Conservation (phyloP, 345 rosid species). For the Orychophragmus violaceus region DNA sequence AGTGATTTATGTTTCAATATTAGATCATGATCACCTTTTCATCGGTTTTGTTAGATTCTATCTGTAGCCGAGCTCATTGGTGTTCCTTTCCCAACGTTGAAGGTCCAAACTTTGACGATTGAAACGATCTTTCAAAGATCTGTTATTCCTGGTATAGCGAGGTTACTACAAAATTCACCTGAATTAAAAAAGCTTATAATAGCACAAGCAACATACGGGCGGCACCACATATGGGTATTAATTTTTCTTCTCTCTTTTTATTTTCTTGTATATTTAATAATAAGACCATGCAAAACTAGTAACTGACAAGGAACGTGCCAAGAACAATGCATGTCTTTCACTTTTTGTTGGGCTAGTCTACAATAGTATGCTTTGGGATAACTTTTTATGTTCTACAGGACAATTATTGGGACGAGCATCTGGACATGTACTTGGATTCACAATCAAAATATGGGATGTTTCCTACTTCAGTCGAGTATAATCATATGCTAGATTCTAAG, state of each 20-base stretch:
- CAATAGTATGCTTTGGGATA: neutral
- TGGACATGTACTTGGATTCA: neutral
- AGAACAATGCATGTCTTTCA: neutral
- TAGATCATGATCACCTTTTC: neutral
- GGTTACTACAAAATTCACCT: slow-evolving; percentile 15
- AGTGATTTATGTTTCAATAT: neutral
- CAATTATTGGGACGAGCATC: too few relatives aligned
- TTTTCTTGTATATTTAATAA: neutral
- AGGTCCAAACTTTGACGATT: neutral
- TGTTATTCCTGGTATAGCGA: slow-evolving; percentile 9
- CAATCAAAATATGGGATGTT: neutral
- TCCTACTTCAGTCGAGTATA: neutral
- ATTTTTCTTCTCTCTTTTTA: neutral
- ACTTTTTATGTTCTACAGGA: neutral
- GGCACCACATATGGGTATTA: neutral
- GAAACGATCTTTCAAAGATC: neutral
- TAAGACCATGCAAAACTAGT: neutral
- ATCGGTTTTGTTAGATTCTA: neutral
- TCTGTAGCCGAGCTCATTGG: neutral
- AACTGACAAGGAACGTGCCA: neutral
- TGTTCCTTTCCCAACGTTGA: neutral
- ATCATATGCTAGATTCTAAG: neutral
- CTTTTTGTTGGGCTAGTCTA: neutral
- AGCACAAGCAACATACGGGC: neutral
- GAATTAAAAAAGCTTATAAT: slow-evolving; percentile 22